Base-by-base conservation (phyloP, 2,329 filamentous ascomycete species). In the Colletotrichum destructivum region DNA sequence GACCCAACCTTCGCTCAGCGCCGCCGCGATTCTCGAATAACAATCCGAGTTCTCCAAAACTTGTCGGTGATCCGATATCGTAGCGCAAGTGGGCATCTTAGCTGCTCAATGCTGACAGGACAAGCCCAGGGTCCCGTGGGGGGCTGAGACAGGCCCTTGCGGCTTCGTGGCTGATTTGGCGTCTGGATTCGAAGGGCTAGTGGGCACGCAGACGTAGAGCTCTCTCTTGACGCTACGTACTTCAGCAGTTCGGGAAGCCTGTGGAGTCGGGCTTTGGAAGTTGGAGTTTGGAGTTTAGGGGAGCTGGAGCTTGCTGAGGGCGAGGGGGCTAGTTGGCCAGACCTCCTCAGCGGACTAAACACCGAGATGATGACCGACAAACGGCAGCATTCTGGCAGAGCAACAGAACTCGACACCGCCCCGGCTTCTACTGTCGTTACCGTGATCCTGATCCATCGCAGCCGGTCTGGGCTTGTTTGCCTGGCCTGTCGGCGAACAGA, bases 101-200 rank as follows among this genome's bases (percentile, higher is more conserved):
- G 35, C 51, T 42, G 42, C 47, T 56, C 18, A 44, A 54, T 69
- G 57, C 69, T 69, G 60, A 44, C 52, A 35, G 49, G 23, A 46
- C 60, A 51, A 57, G 35, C 44, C 23, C 21, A 57, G 60, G 40
- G 49, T 71, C 49, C 15, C 38, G 40, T 6, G 52, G 61, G 31
- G 42, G 54, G 55, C 61, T 61, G 66, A 61, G 60, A 61, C 54
- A 57, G 55, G 62, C 55, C 61, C 70, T 72, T 55, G 66, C 42
- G 38, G 40, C 47, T 40, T 51, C 49, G 60, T 44, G 47, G 26
- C 67, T 64, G 15, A 62, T 60, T 49, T 47, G 40, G 55, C 49
- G 46, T 66, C 60, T 52, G 61, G 55, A 66, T 72, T 65, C 61
- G 66, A 60, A 72, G 71, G 55, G 49, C 52, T 51, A 65, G 70